phyloP scores from a whole-genome alignment of 225 moss, liverwort and hornwort genomes.

The Bryoerythrophyllum caledonicum region DNA sequence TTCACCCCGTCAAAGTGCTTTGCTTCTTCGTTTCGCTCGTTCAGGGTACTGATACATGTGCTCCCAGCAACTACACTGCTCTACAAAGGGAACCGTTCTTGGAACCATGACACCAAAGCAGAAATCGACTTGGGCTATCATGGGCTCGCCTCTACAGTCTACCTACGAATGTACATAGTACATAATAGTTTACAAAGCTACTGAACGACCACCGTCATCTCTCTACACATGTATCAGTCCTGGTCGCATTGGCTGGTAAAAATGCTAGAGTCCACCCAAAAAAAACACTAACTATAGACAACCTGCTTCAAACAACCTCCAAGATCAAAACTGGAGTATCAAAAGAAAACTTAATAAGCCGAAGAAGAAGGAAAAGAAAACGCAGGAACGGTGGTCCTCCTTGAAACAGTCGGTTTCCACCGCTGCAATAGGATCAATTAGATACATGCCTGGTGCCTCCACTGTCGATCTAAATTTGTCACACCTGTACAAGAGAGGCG shows the following conservation, averaged over 20 bases:
- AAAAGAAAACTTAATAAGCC: background rate
- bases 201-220: slow-evolving; percentile 16
- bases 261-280: background rate
- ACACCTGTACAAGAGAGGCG: background rate
- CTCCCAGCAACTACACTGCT: slow-evolving; percentile 21
- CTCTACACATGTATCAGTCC: slow-evolving; percentile 5
- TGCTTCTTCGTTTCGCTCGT: slow-evolving; percentile 11
- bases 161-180: slow-evolving; percentile 36
- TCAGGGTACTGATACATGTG: slow-evolving; percentile 25
- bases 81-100: slow-evolving; percentile 5
- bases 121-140: slow-evolving; percentile 20
- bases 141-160: slow-evolving; percentile 22
- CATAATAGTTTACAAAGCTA: slow-evolving; percentile 40
- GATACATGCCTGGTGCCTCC: background rate
- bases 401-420: background rate
- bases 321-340: slow-evolving; percentile 24
- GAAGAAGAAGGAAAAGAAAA: background rate
- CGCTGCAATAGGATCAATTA: slow-evolving; percentile 4
- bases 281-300: background rate
- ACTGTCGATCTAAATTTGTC: slow-evolving; percentile 9
- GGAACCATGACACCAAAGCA: slow-evolving; percentile 16
- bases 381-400: background rate
- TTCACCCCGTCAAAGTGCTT: slow-evolving; percentile 18
- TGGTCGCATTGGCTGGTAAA: slow-evolving; percentile 12
- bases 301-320: background rate